A percentile compares a stretch with the other conserved stretches of the same genome.
Evolutionary conservation across 1,284 basidiomycete genomes (phyloP).

Genomic region (Rhodotorula sp.): DNA sequence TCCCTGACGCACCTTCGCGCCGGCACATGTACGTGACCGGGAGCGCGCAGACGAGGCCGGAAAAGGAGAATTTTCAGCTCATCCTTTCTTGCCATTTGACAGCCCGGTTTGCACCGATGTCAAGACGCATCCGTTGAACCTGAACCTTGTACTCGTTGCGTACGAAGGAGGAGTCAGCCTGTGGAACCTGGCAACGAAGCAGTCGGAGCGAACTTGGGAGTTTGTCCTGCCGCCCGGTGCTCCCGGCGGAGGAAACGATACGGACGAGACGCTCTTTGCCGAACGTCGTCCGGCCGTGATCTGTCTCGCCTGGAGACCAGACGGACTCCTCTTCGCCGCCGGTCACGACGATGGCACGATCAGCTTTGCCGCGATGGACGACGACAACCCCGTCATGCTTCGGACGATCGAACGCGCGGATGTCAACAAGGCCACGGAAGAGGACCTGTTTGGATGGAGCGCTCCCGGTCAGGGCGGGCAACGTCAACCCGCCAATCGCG

Average conservation of each 20-base stretch:
- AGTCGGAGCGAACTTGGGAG: conserved; percentile 33
- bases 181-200: conserved; percentile 65
- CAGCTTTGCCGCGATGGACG: conserved; percentile 79
- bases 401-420: conserved; percentile 62
- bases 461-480: conserved; percentile 11
- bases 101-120: conserved; percentile 62
- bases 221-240: conserved; percentile 65
- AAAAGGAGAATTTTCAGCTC: neutral
- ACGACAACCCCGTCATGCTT: conserved; percentile 75
- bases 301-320: conserved; percentile 64
- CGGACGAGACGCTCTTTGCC: conserved; percentile 58
- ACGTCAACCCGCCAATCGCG: conserved; percentile 52
- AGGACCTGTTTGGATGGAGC: conserved; percentile 33
- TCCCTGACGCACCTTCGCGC: conserved; percentile 54
- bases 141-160: conserved; percentile 75
- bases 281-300: conserved; percentile 72
- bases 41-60: neutral
- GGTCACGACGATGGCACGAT: conserved; percentile 84
- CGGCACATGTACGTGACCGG: conserved; percentile 48
- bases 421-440: conserved; percentile 45
- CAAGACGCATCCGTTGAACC: conserved; percentile 71
- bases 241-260: conserved; percentile 70
- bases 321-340: conserved; percentile 56
- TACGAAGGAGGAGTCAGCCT: conserved; percentile 77
- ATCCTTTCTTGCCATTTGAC: conserved; percentile 15